phyloP scores from a whole-genome alignment of 106 monocot genomes.

The Triglochin maritima region DNA sequence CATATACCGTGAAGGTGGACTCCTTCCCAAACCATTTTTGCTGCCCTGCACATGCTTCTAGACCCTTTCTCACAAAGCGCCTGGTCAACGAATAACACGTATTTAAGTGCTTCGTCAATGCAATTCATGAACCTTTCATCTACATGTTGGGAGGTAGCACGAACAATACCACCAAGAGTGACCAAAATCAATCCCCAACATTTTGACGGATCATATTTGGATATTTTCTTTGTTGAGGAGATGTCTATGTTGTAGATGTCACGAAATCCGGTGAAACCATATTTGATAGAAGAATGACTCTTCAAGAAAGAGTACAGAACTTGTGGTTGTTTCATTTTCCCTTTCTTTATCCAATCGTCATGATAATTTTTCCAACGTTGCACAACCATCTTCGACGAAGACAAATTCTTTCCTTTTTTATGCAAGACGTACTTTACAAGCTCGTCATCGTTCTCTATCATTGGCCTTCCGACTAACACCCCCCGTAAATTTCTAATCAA shows the following conservation, averaged over 20 bases:
- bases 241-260: not conserved
- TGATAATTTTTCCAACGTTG: not conserved
- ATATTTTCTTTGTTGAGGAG: not conserved
- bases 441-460: not conserved
- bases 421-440: not conserved
- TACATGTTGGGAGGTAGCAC: not conserved
- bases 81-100: not conserved
- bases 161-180: not conserved
- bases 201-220: not conserved
- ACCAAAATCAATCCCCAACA: not conserved
- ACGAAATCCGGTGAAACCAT: not conserved
- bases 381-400: not conserved
- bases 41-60: not conserved
- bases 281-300: not conserved
- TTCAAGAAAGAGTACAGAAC: not conserved
- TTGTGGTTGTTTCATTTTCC: not conserved
- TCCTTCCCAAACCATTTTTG: not conserved
- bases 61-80: not conserved
- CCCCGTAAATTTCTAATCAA: not conserved
- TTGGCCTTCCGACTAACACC: not conserved
- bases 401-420: not conserved
- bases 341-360: not conserved
- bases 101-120: not conserved
- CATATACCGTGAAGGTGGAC: not conserved
- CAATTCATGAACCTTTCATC: no score